Percentiles rank a stretch among this genome's conserved stretches.
Conservation (phyloP, 2,329 filamentous ascomycete species). For the Neodidymelliopsis sp. region DNA sequence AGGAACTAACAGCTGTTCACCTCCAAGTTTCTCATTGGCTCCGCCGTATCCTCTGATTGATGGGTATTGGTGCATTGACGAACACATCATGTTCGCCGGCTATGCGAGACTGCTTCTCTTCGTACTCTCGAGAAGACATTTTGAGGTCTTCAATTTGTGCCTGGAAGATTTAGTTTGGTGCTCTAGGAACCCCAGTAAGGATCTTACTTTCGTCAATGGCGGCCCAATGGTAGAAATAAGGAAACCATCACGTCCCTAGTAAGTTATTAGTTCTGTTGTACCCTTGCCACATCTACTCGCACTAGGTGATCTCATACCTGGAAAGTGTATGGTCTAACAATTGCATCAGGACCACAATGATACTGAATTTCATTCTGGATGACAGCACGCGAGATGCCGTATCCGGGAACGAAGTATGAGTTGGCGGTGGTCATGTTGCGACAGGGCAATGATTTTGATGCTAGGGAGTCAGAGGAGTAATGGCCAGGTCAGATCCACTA, state of each 20-base stretch:
- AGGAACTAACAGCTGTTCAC: not conserved
- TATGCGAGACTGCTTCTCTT: conserved; percentile 51
- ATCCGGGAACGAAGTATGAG: conserved; percentile 54
- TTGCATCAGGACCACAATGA: conserved; percentile 53
- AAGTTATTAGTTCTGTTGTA: conserved; percentile 25
- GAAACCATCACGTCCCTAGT: conserved; percentile 53
- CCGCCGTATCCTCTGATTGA: conserved; percentile 44
- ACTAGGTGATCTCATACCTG: conserved; percentile 39
- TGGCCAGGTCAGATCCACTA: conserved; percentile 19
- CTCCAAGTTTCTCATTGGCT: conserved; percentile 24
- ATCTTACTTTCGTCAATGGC: conserved; percentile 51
- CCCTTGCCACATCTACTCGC: not conserved
- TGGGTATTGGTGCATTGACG: conserved; percentile 50
- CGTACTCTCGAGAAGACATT: conserved; percentile 50
- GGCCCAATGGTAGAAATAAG: conserved; percentile 51
- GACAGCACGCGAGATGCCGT: conserved; percentile 53
- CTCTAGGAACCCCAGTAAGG: not conserved
- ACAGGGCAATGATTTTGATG: not conserved
- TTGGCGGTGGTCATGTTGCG: conserved; percentile 41
- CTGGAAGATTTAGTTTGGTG: conserved; percentile 33
- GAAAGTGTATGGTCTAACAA: conserved; percentile 53
- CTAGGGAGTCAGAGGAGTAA: conserved; percentile 10
- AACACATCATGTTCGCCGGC: conserved; percentile 46
- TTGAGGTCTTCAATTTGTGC: conserved; percentile 54
- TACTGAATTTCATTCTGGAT: conserved; percentile 55